phyloP scores from a whole-genome alignment of 257 asterid genomes.

The Fraxinus americana region DNA sequence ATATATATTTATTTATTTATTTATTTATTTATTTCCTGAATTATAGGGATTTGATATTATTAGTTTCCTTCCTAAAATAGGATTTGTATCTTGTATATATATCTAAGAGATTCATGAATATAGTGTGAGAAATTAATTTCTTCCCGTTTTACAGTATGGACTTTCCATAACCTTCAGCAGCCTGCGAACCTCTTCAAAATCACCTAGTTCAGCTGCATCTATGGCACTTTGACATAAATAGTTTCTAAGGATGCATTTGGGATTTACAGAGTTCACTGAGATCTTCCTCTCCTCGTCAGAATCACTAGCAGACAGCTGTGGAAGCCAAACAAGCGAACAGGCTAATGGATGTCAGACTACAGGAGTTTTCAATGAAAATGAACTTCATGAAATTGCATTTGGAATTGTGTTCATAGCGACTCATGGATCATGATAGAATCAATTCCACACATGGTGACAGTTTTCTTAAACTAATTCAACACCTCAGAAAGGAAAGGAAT shows the following conservation, averaged over 20 bases:
- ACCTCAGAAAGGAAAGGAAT: not conserved
- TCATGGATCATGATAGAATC: not conserved
- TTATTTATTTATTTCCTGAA: no score
- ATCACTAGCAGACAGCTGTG: constrained; percentile 66
- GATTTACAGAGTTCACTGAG: constrained; percentile 84
- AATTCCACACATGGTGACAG: not conserved
- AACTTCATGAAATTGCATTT: not conserved
- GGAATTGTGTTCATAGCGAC: not conserved
- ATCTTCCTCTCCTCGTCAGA: constrained; percentile 72
- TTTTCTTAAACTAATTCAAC: not conserved
- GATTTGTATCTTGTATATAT: no score
- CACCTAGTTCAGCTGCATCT: constrained; percentile 89
- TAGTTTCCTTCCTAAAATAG: no score
- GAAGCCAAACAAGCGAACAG: not conserved
- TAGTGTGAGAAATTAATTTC: no score
- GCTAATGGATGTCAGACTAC: not conserved
- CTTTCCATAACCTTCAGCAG: constrained; percentile 70
- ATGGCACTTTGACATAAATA: constrained; percentile 94
- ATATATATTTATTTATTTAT: no score
- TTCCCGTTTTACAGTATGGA: no score
- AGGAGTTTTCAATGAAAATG: not conserved
- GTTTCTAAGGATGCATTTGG: constrained; percentile 85
- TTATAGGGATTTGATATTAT: no score
- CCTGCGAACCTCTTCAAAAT: constrained; percentile 75
- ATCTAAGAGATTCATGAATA: no score